Evolutionary conservation across 768 basidiomycete species (phyloP).

Genomic region (Cystofilobasidium macerans): DNA sequence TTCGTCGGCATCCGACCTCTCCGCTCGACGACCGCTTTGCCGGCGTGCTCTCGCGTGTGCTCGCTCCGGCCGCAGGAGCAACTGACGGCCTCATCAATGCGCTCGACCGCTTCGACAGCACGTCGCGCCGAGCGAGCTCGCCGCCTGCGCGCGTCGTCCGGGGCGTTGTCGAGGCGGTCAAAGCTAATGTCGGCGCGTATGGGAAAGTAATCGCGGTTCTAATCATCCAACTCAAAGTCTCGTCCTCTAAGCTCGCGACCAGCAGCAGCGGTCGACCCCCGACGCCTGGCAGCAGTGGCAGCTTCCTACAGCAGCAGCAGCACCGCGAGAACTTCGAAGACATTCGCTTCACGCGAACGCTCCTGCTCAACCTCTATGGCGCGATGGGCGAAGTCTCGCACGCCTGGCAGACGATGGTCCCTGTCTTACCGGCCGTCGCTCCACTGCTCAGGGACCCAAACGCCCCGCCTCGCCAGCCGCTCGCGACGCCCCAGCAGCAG

Average conservation of each 20-base stretch:
- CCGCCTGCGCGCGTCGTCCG: conserved; percentile 63
- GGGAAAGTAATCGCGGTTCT: conserved; percentile 79
- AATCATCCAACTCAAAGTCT: conserved; percentile 63
- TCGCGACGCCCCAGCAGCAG: neutral
- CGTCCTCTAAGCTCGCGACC: conserved; percentile 28
- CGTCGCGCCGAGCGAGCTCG: conserved; percentile 51
- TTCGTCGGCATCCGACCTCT: conserved; percentile 76
- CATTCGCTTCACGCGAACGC: conserved; percentile 73
- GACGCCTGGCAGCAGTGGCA: neutral
- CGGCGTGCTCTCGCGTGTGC: conserved; percentile 65
- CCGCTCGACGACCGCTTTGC: conserved; percentile 73
- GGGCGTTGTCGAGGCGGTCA: conserved; percentile 66
- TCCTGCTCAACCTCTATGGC: conserved; percentile 77
- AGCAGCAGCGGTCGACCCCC: neutral
- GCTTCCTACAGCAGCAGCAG: neutral
- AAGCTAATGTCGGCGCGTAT: conserved; percentile 71
- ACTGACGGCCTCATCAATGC: conserved; percentile 75
- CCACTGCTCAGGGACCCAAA: conserved; percentile 48
- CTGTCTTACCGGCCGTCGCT: conserved; percentile 58
- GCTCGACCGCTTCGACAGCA: conserved; percentile 79
- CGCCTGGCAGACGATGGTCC: conserved; percentile 69
- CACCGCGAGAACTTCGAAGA: conserved; percentile 45
- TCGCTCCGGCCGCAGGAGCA: conserved; percentile 70
- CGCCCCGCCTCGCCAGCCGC: conserved; percentile 32
- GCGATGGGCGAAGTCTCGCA: conserved; percentile 75